Conservation (phyloP, 2,329 filamentous ascomycete species). For the Hypoxylon sp. region DNA sequence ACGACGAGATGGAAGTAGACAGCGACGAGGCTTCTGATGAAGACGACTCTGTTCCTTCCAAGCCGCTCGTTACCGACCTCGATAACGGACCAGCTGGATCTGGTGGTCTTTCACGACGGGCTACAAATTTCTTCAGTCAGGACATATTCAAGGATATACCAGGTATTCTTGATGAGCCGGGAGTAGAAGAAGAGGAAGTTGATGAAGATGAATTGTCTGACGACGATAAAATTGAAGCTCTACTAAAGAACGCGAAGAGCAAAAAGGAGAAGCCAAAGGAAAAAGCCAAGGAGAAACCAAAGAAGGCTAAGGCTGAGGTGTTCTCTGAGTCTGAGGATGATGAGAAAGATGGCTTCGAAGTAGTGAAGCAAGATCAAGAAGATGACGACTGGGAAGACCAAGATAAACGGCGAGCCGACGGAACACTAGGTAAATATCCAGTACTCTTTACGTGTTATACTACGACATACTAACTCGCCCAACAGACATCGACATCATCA, state of each 20-base stretch:
- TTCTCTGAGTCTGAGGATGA: constrained; percentile 48
- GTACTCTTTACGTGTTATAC: not conserved
- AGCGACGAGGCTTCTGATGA: constrained; percentile 70
- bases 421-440: constrained; percentile 61
- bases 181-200: constrained; percentile 40
- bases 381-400: constrained; percentile 72
- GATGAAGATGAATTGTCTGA: constrained; percentile 40
- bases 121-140: constrained; percentile 89
- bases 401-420: constrained; percentile 68
- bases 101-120: constrained; percentile 79
- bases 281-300: constrained; percentile 35
- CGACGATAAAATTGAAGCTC: constrained; percentile 39
- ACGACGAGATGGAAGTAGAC: constrained; percentile 65
- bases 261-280: constrained; percentile 37
- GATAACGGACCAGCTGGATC: constrained; percentile 59
- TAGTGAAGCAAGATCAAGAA: constrained; percentile 58
- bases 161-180: constrained; percentile 66
- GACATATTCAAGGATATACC: constrained; percentile 90
- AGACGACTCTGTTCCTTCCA: constrained; percentile 56
- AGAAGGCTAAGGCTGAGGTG: constrained; percentile 27
- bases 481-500: constrained; percentile 94
- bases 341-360: constrained; percentile 65
- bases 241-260: constrained; percentile 37
- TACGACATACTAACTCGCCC: constrained; percentile 31
- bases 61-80: constrained; percentile 68